Evolutionary conservation across 352 stramenopile species (phyloP).

Genomic region (Globisporangium mamillatum): DNA sequence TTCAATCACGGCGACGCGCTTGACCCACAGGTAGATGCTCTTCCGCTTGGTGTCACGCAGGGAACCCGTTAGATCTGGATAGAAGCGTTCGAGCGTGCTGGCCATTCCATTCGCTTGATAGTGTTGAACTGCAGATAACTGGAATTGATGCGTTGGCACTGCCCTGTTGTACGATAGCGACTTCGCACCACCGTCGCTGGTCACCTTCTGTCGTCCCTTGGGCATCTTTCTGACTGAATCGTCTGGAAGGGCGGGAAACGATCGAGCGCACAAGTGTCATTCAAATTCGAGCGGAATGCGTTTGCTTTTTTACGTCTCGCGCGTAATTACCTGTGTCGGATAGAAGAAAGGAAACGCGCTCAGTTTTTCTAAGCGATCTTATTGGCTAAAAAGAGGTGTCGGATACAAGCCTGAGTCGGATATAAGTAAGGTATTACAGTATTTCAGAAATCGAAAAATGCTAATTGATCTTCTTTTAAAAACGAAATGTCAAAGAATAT

Average conservation of each 20-base stretch:
- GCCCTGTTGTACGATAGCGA: not conserved
- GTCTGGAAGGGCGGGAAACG: not conserved
- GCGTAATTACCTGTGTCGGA: not conserved
- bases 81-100: not conserved
- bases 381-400: too few species aligned
- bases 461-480: too few species aligned
- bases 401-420: too few species aligned
- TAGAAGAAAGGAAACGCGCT: not conserved
- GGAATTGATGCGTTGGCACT: not conserved
- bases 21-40: not conserved
- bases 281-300: too few species aligned
- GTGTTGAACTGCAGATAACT: not conserved
- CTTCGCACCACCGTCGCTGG: not conserved
- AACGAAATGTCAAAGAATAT: too few species aligned
- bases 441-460: too few species aligned
- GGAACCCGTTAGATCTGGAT: not conserved
- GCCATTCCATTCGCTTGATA: not conserved
- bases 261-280: not conserved
- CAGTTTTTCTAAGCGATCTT: too few species aligned
- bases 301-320: not conserved
- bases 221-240: conserved; percentile 1
- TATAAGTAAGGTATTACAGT: not conserved
- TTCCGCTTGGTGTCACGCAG: not conserved
- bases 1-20: not conserved
- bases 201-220: not conserved